phyloP scores from a whole-genome alignment of 345 rosid genomes.

The Arabis alpina region DNA sequence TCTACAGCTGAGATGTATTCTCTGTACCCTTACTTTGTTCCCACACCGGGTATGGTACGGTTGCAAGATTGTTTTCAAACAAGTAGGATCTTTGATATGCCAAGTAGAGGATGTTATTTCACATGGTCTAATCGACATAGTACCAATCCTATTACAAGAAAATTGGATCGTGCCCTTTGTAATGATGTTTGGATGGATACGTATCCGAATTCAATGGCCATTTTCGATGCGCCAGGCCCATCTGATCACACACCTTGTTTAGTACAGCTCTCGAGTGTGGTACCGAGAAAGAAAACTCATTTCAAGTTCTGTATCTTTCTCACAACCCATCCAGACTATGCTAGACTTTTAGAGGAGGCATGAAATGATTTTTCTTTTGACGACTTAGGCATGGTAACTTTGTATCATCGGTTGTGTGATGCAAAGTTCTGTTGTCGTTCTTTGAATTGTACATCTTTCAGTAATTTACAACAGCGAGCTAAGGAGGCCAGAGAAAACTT shows the following conservation, averaged over 20 bases:
- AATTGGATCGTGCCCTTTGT: background rate
- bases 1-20: background rate
- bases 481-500: background rate
- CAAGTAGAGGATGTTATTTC: background rate
- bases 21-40: accelerated
- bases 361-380: too few species aligned
- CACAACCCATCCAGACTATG: too few species aligned
- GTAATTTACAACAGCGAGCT: background rate
- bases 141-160: background rate
- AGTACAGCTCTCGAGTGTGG: background rate
- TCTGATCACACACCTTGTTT: background rate
- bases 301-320: background rate
- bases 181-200: background rate
- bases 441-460: background rate
- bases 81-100: background rate
- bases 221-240: background rate
- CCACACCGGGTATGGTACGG: background rate
- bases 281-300: background rate
- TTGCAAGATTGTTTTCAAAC: background rate
- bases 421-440: background rate
- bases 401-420: background rate
- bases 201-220: background rate
- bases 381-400: too few species aligned
- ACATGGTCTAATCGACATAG: background rate
- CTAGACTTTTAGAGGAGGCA: too few species aligned